Evolutionary conservation across 2,329 filamentous ascomycete species (phyloP), one percentile per base, ranked within the genome.

Genomic region (Emmonsia crescens): DNA sequence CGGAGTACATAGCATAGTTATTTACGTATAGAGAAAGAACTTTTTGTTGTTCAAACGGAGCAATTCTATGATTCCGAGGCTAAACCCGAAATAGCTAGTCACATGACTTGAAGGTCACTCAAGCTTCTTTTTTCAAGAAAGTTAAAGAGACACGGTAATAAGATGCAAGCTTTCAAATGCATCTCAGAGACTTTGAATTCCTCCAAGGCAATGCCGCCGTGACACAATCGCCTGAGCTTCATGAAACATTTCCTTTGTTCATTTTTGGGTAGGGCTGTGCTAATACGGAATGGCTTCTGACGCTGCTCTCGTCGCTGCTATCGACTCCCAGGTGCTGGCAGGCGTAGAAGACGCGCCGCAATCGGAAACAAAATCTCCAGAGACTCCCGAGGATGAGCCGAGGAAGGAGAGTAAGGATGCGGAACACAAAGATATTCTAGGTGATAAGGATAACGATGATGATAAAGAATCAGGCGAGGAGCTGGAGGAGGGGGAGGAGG

Each of bases 281-380:
- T 62, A 62, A 64, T 61, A 60, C 61, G 61, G 52, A 60, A 63
- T 64, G 61, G 58, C 63, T 63, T 49, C 59, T 31, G 52, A 61
- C 40, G 31, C 48, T 42, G 27, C 59, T 54, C 29, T 48, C 29
- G 54, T 49, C 27, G 24, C 40, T 36, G 27, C 57, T 54, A 12
- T 10, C 9, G 29, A 48, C 27, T 12, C 38, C 29, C 44, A 27
- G 29, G 31, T 19, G 10, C 31, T 31, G n/a, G 36, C n/a, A 12
- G n/a, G 36, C 36, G 14, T 16, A 19, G 44, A 59, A 27, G 38
- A 54, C 49, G 49, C 33, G 46, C 56, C 42, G 57, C 40, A 48
- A 49, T 38, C 49, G 31, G 46, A 48, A 44, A 61, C 46, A 36
- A 27, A 38, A n/a, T 24, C 49, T 44, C 52, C 40, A 21, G 38